Percentiles rank a stretch among this genome's conserved stretches.
phyloP scores from a whole-genome alignment of 169 alveolate genomes.

The Plasmodium inui region DNA sequence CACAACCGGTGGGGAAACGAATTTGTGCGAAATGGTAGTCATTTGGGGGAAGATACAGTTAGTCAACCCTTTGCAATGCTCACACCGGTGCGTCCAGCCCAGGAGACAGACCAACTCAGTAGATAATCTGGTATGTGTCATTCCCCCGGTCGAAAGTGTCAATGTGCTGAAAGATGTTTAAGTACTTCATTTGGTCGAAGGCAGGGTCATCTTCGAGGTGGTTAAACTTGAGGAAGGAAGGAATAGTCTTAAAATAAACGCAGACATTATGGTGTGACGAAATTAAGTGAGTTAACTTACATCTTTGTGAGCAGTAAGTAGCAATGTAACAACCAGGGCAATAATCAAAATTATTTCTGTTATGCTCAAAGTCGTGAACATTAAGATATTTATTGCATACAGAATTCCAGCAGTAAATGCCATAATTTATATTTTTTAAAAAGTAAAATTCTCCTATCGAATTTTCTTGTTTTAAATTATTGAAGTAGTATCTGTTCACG shows the following conservation, averaged over 20 bases:
- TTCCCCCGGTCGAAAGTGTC: slow-evolving; percentile 46
- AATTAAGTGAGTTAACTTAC: slow-evolving; percentile 39
- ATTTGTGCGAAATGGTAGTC: background rate
- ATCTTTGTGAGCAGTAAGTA: slow-evolving; percentile 66
- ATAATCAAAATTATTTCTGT: slow-evolving; percentile 50
- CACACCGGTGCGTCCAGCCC: background rate
- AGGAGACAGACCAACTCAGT: background rate
- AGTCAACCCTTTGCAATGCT: background rate
- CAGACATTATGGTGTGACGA: slow-evolving; percentile 67
- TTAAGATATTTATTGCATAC: slow-evolving; percentile 52
- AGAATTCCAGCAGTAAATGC: slow-evolving; percentile 74
- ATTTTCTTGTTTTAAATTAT: slow-evolving; percentile 47
- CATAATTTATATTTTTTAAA: slow-evolving; percentile 64
- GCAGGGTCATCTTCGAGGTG: background rate
- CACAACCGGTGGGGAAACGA: background rate
- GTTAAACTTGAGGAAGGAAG: slow-evolving; percentile 53
- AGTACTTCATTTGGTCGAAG: slow-evolving; percentile 19
- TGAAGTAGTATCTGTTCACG: slow-evolving; percentile 57
- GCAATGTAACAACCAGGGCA: slow-evolving; percentile 70
- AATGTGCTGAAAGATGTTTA: slow-evolving; percentile 51
- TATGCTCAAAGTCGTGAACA: slow-evolving; percentile 38
- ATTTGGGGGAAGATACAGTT: background rate
- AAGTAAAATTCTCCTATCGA: slow-evolving; percentile 60
- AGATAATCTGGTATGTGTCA: slow-evolving; percentile 44
- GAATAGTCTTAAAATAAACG: slow-evolving; percentile 49